phyloP scores from a whole-genome alignment of 2,329 filamentous ascomycete species.

The Beauveria varroae region DNA sequence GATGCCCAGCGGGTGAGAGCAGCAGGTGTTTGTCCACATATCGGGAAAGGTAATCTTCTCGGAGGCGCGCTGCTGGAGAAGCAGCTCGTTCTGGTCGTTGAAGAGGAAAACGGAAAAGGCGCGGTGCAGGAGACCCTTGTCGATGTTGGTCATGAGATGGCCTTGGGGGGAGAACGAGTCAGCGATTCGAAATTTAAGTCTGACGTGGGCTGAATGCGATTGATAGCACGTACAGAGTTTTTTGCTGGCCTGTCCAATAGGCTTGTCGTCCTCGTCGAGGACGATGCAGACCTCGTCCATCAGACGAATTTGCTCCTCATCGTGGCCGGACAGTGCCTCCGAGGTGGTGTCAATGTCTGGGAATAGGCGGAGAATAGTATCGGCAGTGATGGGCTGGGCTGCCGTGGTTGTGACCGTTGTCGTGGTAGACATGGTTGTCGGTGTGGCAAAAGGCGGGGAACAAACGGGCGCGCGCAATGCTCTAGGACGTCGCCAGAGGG shows the following conservation, averaged over 20 bases:
- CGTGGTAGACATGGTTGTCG: constrained; percentile 20
- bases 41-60: constrained; percentile 99
- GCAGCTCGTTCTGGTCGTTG: constrained; percentile 83
- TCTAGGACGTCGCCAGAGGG: background rate
- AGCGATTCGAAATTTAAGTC: background rate
- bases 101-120: constrained; percentile 98
- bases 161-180: constrained; percentile 42
- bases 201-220: background rate
- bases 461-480: background rate
- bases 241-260: constrained; percentile 95
- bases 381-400: constrained; percentile 65
- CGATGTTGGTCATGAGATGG: constrained; percentile 98
- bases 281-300: constrained; percentile 99
- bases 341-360: constrained; percentile 70
- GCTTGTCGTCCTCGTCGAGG: constrained; percentile 80
- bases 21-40: constrained; percentile 99
- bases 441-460: background rate
- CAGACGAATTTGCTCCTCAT: constrained; percentile 92
- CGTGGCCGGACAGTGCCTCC: constrained; percentile 78
- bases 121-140: constrained; percentile 90
- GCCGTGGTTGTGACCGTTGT: constrained; percentile 34
- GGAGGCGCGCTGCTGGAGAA: constrained; percentile 87
- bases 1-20: constrained; percentile 90
- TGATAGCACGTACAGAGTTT: constrained; percentile 64
- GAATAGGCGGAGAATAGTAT: constrained; percentile 81